A percentile compares a stretch with the other conserved stretches of the same genome.
Evolutionary conservation across 306 rosid genomes (phyloP).

Genomic region (Elaeagnus macrophylla): DNA sequence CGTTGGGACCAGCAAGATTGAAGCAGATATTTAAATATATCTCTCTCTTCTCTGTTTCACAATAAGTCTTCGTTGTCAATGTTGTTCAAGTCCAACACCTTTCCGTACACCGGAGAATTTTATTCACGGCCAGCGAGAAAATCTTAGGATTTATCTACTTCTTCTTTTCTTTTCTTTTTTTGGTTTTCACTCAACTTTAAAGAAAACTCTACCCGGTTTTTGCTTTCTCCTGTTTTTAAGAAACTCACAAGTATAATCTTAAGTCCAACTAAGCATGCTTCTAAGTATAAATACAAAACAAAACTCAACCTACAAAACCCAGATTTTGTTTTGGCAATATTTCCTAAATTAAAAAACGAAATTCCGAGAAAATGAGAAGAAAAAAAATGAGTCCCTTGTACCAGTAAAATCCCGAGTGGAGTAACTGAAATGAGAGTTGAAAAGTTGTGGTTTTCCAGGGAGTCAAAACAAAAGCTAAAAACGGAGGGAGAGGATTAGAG

Average conservation of each 20-base stretch:
- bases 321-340: too few relatives aligned
- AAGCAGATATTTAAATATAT: slow-evolving; percentile 19
- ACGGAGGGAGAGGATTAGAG: too few relatives aligned
- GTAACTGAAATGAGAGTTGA: too few relatives aligned
- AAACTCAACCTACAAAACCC: too few relatives aligned
- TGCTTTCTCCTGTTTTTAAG: slow-evolving; percentile 30
- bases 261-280: slow-evolving; percentile 23
- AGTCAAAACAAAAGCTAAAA: too few relatives aligned
- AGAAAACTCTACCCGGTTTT: slow-evolving; percentile 41
- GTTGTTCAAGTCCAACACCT: slow-evolving; percentile 21
- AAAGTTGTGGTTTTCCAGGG: too few relatives aligned
- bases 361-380: too few relatives aligned
- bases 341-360: too few relatives aligned
- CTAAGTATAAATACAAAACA: not conserved
- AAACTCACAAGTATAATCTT: slow-evolving; percentile 22
- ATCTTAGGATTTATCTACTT: slow-evolving; percentile 1
- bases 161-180: not conserved
- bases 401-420: too few relatives aligned
- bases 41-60: slow-evolving; percentile 11
- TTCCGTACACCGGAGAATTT: slow-evolving; percentile 14
- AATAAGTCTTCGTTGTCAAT: slow-evolving; percentile 36
- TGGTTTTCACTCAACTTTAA: slow-evolving; percentile 35
- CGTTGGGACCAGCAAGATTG: slow-evolving; percentile 28
- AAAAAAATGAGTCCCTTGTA: too few relatives aligned
- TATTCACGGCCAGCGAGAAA: slow-evolving; percentile 8